phyloP scores from a whole-genome alignment of 2,329 filamentous ascomycete genomes.

The Scleromitrula shiraiana region DNA sequence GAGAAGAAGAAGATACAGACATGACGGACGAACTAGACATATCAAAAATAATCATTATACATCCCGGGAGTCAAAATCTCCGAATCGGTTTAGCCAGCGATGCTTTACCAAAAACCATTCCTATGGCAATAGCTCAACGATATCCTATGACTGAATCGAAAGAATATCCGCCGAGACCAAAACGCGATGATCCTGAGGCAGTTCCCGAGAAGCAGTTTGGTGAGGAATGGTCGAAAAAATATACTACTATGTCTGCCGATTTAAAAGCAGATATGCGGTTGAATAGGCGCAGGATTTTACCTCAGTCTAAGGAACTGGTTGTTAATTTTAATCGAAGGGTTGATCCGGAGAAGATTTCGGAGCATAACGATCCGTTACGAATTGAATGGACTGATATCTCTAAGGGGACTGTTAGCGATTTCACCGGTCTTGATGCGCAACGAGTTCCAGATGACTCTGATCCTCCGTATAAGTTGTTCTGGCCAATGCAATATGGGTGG shows the following conservation, averaged over 20 bases:
- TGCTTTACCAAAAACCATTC: conserved; percentile 85
- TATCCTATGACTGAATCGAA: conserved; percentile 76
- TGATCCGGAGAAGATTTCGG: conserved; percentile 76
- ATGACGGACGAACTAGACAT: conserved; percentile 59
- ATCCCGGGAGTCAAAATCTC: conserved; percentile 91
- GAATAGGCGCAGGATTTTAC: conserved; percentile 89
- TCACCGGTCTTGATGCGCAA: conserved; percentile 65
- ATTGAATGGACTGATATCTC: conserved; percentile 91
- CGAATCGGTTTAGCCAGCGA: conserved; percentile 94
- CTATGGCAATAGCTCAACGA: conserved; percentile 82
- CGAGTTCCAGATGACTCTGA: conserved; percentile 83
- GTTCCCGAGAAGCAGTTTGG: conserved; percentile 75
- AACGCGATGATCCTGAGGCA: conserved; percentile 50
- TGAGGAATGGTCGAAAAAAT: conserved; percentile 69
- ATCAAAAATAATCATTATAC: conserved; percentile 89
- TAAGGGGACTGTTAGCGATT: conserved; percentile 52
- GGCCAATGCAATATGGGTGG: conserved; percentile 81
- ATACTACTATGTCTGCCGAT: conserved; percentile 74
- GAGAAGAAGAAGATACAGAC: conserved; percentile 42
- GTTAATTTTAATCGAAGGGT: conserved; percentile 87
- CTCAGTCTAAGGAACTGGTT: conserved; percentile 95
- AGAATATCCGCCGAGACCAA: conserved; percentile 69
- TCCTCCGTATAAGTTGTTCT: conserved; percentile 85
- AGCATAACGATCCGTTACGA: conserved; percentile 89
- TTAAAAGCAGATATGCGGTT: conserved; percentile 84